Evolutionary conservation across 1,284 basidiomycete species (phyloP), one percentile per base, ranked within the genome.

Genomic region (Apiotrichum domesticum): DNA sequence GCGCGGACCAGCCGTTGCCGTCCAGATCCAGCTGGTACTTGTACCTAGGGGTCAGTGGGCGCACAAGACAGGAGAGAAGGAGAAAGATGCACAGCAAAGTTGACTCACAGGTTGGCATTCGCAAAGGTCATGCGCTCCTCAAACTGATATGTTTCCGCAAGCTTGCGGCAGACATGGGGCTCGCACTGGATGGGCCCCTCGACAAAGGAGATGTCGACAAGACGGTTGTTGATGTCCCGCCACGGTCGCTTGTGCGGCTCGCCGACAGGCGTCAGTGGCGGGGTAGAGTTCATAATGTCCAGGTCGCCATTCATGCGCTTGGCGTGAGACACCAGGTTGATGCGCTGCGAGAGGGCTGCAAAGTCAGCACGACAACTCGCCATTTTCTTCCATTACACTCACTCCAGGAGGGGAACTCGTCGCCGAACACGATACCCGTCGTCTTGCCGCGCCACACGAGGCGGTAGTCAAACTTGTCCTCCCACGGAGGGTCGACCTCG

Each of bases 401-500:
- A 71, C 71, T 72, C 85, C 85, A 87, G 21, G 21, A 21, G 6
- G 78, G 72, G 9, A 74, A 74, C 1, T 68, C 59, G 5, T 68
- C 60, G 0, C 71, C 71, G 55, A 83, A 81, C 63, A 74, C 78
- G 46, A 86, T 85, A 1, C 85, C 86, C 0, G 86, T 87, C 50
- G 81, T 85, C 49, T 79, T 81, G 3, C 86, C 86, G 15, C 86
- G 78, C 86, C 86, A 87, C 29, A 81, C 70, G 35, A 87, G 65
- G 35, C 81, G 68, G 42, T 83, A 80, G 56, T 85, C 80, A 5
- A 73, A 62, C 72, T 83, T 86, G 21, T 80, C 75, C 35, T 81
- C 80, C 82, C 84, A 87, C 0, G 69, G 71, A 0, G 81, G 78
- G 66, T 86, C 83, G 47, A 79, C 68, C 0, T 74, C 75, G 0